Conservation (phyloP, 805 yeast species). For the Monosporozyma unispora region DNA sequence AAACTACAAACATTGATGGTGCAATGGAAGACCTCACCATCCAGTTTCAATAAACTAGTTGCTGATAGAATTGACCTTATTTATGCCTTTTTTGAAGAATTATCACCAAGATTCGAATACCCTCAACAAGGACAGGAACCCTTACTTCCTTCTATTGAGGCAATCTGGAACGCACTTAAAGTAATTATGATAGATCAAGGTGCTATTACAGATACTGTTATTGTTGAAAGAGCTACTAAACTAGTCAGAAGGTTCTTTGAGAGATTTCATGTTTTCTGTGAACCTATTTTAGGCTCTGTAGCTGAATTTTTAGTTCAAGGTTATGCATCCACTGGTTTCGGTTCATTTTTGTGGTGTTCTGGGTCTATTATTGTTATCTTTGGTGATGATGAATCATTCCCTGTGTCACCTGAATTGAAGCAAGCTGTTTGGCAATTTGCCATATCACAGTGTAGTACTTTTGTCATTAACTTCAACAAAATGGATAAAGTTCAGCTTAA, state of each 20-base stretch:
- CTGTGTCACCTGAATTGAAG: constrained; percentile 34
- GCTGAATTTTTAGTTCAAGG: constrained; percentile 63
- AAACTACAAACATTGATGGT: constrained; percentile 15
- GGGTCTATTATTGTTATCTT: constrained; percentile 73
- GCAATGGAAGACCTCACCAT: constrained; percentile 19
- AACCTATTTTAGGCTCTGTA: constrained; percentile 52
- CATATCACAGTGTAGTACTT: constrained; percentile 51
- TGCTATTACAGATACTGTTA: constrained; percentile 16
- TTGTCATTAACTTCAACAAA: constrained; percentile 38
- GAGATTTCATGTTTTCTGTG: constrained; percentile 30
- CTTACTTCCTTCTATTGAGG: constrained; percentile 20
- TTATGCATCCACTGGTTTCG: constrained; percentile 57
- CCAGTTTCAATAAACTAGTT: constrained; percentile 35
- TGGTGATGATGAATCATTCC: constrained; percentile 40
- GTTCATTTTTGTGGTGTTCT: constrained; percentile 85
- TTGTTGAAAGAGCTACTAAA: constrained; percentile 66
- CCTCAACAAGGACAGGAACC: constrained; percentile 28
- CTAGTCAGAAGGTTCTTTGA: constrained; percentile 58
- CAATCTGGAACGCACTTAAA: constrained; percentile 20
- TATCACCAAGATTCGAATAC: constrained; percentile 24
- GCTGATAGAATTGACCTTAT: constrained; percentile 62
- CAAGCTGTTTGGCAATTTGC: constrained; percentile 69
- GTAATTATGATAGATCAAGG: constrained; percentile 18
- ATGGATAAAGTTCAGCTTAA: constrained; percentile 15
- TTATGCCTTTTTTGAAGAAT: constrained; percentile 27